Evolutionary conservation across 257 asterid species (phyloP), one percentile per base, ranked within the genome.

Genomic region (Solanum sitiens): DNA sequence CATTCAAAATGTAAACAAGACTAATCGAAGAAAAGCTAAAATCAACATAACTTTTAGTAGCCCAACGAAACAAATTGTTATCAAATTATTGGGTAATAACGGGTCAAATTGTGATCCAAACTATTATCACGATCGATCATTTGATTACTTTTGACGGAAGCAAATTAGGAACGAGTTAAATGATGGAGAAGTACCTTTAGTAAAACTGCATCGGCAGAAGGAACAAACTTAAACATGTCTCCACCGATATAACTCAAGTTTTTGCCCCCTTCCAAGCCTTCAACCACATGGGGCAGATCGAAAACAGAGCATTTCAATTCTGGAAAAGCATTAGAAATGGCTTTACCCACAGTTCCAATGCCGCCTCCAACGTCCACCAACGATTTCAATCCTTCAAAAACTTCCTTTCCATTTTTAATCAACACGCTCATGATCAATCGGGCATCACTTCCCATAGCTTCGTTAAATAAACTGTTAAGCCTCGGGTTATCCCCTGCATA

Each of bases 261-360:
- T 1, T 15, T 70, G n/a, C n/a, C 11, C 23, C 76, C 42, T 32
- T 70, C 76, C 76, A 30, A 32, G 42, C 76, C 76, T 32, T 70
- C 40, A 30, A 70, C 40, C 0, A 70, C 40, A 70, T 70, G 76
- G 11, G 76, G 76, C 23, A 30, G 76, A 68, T 70, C 76, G 12
- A 70, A 70, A 15, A 70, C 89, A 68, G 25, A 13, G 50, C 89
- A 89, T 7, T 89, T 85, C 35, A 56, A 37, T 18, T 50, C 30
- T n/a, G 88, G 89, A 32, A 87, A 90, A n/a, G 23, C 85, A 35
- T 83, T 18, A 12, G 87, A 87, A n/a, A 89, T 86, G 13, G 76
- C 76, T 70, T 70, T 70, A 15, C n/a, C 76, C 76, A 70, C 42
- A 15, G 76, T 15, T 70, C 76, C 45, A 61, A 4, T 89, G 79